A percentile compares a stretch with the other conserved stretches of the same genome.
Evolutionary conservation across 2,329 filamentous ascomycete species (phyloP).

Genomic region (Fusarium xyrophilum): DNA sequence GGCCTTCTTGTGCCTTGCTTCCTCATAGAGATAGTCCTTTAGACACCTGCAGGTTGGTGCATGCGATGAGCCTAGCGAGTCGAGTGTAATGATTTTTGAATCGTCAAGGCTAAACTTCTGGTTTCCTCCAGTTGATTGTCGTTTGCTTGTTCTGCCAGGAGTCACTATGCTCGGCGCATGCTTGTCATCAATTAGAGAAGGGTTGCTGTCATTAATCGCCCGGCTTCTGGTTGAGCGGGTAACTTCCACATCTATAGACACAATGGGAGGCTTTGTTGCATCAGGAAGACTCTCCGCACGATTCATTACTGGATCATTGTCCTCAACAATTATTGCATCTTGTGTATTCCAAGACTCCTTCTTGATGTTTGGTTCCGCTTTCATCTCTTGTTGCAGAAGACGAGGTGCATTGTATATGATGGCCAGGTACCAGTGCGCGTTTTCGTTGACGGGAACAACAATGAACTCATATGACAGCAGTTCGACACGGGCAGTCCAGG

Average conservation of each 20-base stretch:
- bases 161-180: not conserved
- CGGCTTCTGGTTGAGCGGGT: constrained; percentile 9
- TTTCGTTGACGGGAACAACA: constrained; percentile 89
- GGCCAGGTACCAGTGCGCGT: constrained; percentile 89
- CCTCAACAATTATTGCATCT: constrained; percentile 26
- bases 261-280: constrained; percentile 33
- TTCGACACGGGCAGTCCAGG: constrained; percentile 87
- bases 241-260: constrained; percentile 36
- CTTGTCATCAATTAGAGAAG: constrained; percentile 1
- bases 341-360: constrained; percentile 6
- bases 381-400: constrained; percentile 51
- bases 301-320: constrained; percentile 6
- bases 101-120: constrained; percentile 53
- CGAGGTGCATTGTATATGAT: constrained; percentile 89
- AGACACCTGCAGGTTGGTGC: constrained; percentile 69
- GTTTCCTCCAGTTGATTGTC: constrained; percentile 21
- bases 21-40: constrained; percentile 77
- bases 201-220: not conserved
- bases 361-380: not conserved
- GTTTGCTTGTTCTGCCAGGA: constrained; percentile 17
- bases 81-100: constrained; percentile 82
- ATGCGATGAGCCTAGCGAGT: constrained; percentile 77
- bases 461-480: constrained; percentile 88
- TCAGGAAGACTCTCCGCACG: constrained; percentile 24
- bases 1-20: constrained; percentile 69